phyloP scores from a whole-genome alignment of 768 basidiomycete genomes.

The Baorangia bicolor region DNA sequence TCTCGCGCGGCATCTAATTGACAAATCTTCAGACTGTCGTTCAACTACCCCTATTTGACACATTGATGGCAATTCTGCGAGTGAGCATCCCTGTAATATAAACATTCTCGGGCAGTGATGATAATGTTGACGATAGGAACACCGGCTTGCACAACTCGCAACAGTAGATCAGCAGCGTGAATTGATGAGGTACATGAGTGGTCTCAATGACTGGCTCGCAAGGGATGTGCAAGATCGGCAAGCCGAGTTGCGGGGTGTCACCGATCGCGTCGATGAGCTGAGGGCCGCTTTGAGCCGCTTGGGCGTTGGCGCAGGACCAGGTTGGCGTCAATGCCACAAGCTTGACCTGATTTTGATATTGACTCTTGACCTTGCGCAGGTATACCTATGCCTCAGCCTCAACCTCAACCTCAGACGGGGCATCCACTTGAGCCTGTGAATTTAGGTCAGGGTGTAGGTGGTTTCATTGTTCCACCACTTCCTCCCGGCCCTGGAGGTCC shows the following conservation, averaged over 20 bases:
- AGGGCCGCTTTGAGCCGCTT: conserved; percentile 46
- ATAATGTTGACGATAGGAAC: conserved; percentile 51
- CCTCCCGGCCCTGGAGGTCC: conserved; percentile 15
- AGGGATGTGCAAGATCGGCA: conserved; percentile 80
- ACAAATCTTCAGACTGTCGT: conserved; percentile 49
- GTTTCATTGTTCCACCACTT: conserved; percentile 25
- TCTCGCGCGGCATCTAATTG: background rate
- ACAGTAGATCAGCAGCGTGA: conserved; percentile 79
- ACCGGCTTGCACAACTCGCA: conserved; percentile 68
- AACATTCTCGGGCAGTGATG: background rate
- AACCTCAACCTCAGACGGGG: conserved; percentile 12
- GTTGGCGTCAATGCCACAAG: conserved; percentile 24
- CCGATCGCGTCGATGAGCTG: conserved; percentile 56
- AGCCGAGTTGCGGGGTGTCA: conserved; percentile 64
- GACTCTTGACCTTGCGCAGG: conserved; percentile 8
- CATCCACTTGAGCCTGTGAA: background rate
- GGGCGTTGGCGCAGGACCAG: conserved; percentile 40
- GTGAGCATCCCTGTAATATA: conserved; percentile 40
- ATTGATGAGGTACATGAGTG: conserved; percentile 75
- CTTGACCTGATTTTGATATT: background rate
- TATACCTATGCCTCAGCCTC: conserved; percentile 29
- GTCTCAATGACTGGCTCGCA: conserved; percentile 76
- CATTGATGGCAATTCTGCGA: conserved; percentile 65
- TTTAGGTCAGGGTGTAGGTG: conserved; percentile 8
- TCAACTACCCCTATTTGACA: conserved; percentile 65